Evolutionary conservation across 208 protist species (phyloP).

Genomic region (Wallacemonas sp.): DNA sequence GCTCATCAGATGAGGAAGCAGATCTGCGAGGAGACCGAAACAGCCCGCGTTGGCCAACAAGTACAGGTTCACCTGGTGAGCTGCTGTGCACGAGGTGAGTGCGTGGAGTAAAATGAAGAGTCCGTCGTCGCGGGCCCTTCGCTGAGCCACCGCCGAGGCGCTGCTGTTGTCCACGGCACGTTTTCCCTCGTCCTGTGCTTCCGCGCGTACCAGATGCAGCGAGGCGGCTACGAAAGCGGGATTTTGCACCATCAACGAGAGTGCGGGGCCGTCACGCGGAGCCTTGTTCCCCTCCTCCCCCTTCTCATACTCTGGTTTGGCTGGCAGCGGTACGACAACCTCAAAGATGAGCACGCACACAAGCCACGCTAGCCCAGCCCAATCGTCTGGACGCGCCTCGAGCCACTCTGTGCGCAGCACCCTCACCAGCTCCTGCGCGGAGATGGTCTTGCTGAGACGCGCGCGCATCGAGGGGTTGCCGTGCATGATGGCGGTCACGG

Average conservation of each 20-base stretch:
- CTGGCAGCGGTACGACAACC: conserved; percentile 5
- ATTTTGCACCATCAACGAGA: conserved; percentile 42
- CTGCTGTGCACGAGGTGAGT: conserved; percentile 20
- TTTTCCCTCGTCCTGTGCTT: too few species aligned
- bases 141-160: too few species aligned
- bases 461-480: conserved; percentile 22
- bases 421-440: conserved; percentile 23
- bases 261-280: background rate
- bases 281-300: background rate
- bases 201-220: conserved; percentile 18
- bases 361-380: conserved; percentile 14
- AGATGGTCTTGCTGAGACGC: conserved; percentile 23
- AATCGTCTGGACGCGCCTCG: conserved; percentile 3
- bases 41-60: conserved; percentile 51
- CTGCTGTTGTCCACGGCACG: too few species aligned
- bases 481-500: conserved; percentile 24
- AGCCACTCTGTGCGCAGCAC: conserved; percentile 36
- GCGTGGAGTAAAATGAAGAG: conserved; percentile 10
- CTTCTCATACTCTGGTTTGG: too few species aligned
- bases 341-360: conserved; percentile 32
- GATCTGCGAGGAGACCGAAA: conserved; percentile 42
- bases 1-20: conserved; percentile 42
- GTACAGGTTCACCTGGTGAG: conserved; percentile 37
- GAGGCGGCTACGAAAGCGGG: conserved; percentile 37
- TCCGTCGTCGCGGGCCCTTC: conserved; percentile 6